Percentiles rank a stretch among this genome's conserved stretches.
Conservation (phyloP, 352 stramenopile genomes). For the Phytophthora tentaculata region DNA sequence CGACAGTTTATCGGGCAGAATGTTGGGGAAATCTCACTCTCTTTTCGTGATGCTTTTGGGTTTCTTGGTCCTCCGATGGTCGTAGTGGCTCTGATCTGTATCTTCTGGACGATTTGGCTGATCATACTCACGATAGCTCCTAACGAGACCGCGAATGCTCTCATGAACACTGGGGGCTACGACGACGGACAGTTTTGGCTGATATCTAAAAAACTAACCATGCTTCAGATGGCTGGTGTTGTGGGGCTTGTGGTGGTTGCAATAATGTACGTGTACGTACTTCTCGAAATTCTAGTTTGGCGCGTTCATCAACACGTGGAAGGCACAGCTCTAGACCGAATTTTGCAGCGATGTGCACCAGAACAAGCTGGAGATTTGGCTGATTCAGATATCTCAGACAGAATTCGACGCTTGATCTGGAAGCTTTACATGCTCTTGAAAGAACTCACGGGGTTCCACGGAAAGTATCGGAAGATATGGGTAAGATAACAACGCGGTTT, state of each 20-base stretch:
- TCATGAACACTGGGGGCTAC: constrained; percentile 44
- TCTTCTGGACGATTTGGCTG: constrained; percentile 42
- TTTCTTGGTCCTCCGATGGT: constrained; percentile 18
- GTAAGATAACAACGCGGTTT: constrained; percentile 10
- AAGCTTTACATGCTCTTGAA: constrained; percentile 16
- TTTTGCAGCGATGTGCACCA: constrained; percentile 1
- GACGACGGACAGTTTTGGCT: constrained; percentile 43
- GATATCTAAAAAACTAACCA: constrained; percentile 20
- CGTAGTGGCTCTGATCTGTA: constrained; percentile 29
- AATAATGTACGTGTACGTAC: constrained; percentile 13
- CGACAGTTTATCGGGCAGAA: no score
- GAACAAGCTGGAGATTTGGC: background rate
- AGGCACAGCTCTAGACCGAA: background rate
- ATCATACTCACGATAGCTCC: constrained; percentile 35
- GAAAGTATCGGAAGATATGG: constrained; percentile 42
- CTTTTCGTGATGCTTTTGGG: background rate
- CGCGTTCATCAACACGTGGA: constrained; percentile 6
- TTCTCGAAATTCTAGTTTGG: constrained; percentile 28
- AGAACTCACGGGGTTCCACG: constrained; percentile 27
- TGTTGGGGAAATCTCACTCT: background rate
- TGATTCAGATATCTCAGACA: background rate
- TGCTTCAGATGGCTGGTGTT: constrained; percentile 20
- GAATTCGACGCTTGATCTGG: constrained; percentile 9
- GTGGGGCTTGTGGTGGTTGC: constrained; percentile 11
- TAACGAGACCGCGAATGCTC: constrained; percentile 39